These are phyloP conservation scores for Colletotrichum sp. DNA, from an alignment of 2,329 filamentous ascomycete species.

Conservation along the genomic window DNA sequence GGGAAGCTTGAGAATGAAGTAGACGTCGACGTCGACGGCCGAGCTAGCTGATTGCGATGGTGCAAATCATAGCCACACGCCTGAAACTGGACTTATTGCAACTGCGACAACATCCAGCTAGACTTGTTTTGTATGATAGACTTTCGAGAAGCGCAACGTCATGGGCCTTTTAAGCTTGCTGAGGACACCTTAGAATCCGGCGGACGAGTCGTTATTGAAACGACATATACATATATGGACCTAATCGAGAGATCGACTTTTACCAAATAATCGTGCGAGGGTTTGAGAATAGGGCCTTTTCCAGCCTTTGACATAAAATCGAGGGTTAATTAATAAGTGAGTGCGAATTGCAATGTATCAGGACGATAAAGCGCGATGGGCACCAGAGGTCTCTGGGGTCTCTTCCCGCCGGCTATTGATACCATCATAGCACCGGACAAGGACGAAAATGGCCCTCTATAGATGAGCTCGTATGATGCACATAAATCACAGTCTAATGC, in stretches of 20 bases:
- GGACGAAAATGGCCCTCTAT: background rate
- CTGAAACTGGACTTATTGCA: background rate
- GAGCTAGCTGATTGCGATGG: background rate
- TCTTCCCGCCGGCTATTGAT: background rate
- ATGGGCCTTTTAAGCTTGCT: background rate
- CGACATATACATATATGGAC: background rate
- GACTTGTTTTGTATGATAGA: background rate
- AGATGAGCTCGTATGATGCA: background rate
- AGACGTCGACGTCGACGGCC: background rate
- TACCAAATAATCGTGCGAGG: accelerated
- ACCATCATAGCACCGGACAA: background rate
- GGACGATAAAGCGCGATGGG: background rate
- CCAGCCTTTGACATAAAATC: accelerated
- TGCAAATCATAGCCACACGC: background rate
- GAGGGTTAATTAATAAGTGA: accelerated
- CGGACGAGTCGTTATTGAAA: background rate
- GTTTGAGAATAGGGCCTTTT: background rate
- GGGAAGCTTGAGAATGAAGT: background rate
- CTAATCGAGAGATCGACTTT: background rate
- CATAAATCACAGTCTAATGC: background rate
- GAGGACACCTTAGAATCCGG: background rate
- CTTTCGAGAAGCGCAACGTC: background rate
- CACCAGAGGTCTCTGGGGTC: background rate
- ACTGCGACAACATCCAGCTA: accelerated
- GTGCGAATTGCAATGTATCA: background rate